Evolutionary conservation across 495 filamentous ascomycete genomes (phyloP).

Genomic region (Clavariopsis aquatica): DNA sequence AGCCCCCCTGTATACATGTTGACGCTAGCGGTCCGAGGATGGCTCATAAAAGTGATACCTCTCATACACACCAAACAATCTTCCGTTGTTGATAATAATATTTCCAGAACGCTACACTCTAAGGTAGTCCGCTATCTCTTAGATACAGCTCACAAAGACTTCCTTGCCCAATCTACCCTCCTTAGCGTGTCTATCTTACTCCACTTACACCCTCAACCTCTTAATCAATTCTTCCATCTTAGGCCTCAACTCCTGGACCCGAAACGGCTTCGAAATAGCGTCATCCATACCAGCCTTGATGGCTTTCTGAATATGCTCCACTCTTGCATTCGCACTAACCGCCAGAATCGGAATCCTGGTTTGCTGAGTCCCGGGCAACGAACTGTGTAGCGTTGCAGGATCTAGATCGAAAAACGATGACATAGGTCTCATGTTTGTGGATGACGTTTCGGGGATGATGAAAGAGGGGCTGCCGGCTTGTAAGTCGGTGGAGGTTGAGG

Average conservation of each 20-base stretch:
- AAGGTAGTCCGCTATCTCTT: too few species aligned
- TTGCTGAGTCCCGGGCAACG: not conserved
- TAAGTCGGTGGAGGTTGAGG: too few species aligned
- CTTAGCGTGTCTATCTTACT: too few species aligned
- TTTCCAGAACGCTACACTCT: too few species aligned
- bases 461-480: not conserved
- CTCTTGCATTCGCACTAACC: slow-evolving; percentile 42
- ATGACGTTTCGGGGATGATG: not conserved
- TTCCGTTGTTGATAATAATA: too few species aligned
- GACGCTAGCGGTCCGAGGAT: too few species aligned
- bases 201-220: not conserved
- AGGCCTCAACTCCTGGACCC: slow-evolving; percentile 13
- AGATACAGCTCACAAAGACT: too few species aligned
- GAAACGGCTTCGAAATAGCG: slow-evolving; percentile 24
- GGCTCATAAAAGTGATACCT: too few species aligned
- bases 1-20: too few species aligned
- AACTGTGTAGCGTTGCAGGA: not conserved
- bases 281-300: slow-evolving; percentile 40
- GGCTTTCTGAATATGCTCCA: slow-evolving; percentile 36
- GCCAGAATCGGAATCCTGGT: slow-evolving; percentile 32
- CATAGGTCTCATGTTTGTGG: not conserved
- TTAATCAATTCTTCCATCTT: slow-evolving; percentile 13
- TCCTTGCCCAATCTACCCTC: too few species aligned
- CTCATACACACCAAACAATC: too few species aligned
- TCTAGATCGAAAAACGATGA: not conserved